phyloP scores from a whole-genome alignment of 192 early-diverging fungal genomes.

The Chytriomyces sp. region DNA sequence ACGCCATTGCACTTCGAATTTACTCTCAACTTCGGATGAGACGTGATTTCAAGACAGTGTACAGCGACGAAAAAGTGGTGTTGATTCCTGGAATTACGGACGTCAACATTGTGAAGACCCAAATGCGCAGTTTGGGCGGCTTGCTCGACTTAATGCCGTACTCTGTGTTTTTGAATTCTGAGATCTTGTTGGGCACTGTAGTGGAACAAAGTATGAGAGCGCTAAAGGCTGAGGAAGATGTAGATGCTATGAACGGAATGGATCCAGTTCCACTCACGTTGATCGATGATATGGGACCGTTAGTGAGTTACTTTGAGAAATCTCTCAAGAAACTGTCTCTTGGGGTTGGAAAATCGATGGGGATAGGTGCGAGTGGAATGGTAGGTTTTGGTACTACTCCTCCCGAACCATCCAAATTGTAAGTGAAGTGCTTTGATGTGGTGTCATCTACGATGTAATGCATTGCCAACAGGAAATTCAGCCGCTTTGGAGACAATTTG shows the following conservation, averaged over 20 bases:
- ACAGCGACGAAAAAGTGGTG: slow-evolving; percentile 31
- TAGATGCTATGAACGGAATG: slow-evolving; percentile 20
- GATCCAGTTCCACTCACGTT: slow-evolving; percentile 3
- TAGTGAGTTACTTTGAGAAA: slow-evolving; percentile 26
- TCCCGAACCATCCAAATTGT: not conserved
- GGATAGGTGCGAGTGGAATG: not conserved
- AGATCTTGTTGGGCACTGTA: slow-evolving; percentile 5
- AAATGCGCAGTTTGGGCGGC: not conserved
- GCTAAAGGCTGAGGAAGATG: slow-evolving; percentile 23
- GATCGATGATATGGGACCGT: slow-evolving; percentile 13
- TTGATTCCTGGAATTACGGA: not conserved
- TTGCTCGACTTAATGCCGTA: slow-evolving; percentile 18
- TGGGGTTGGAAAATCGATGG: not conserved
- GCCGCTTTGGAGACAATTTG: slow-evolving; percentile 6
- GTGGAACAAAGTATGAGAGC: slow-evolving; percentile 2
- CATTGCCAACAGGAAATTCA: slow-evolving; percentile 14
- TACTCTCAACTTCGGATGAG: slow-evolving; percentile 38
- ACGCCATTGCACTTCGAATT: slow-evolving; percentile 35
- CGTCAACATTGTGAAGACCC: not conserved
- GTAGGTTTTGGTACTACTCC: not conserved
- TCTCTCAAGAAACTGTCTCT: slow-evolving; percentile 15
- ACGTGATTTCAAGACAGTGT: slow-evolving; percentile 39
- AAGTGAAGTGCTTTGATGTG: no score
- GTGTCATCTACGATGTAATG: no score
- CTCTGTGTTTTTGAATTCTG: slow-evolving; percentile 2